Evolutionary conservation across 495 filamentous ascomycete species (phyloP).

Genomic region (Cenococcum geophilum): DNA sequence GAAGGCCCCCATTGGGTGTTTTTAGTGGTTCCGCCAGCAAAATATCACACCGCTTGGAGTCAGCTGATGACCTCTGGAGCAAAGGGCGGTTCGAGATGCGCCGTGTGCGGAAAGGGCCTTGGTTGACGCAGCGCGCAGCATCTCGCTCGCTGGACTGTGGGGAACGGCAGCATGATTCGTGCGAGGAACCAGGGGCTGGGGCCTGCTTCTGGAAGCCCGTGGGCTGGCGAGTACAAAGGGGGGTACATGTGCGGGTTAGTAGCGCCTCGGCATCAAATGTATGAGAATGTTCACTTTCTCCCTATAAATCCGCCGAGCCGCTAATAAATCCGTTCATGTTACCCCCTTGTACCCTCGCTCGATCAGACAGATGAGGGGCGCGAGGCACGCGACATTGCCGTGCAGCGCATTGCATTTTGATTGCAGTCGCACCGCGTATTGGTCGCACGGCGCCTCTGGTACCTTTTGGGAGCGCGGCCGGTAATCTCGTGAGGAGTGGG

Average conservation of each 20-base stretch:
- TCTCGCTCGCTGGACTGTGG: neutral
- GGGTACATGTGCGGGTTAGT: too few species aligned
- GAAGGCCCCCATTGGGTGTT: neutral
- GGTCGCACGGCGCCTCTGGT: neutral
- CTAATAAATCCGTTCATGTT: too few species aligned
- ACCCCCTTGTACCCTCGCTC: neutral
- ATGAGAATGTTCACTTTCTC: too few species aligned
- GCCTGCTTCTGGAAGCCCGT: constrained; percentile 4
- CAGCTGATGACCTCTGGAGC: neutral
- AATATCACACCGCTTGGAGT: constrained; percentile 8
- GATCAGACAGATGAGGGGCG: neutral
- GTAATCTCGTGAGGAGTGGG: neutral
- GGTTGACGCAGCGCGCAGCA: neutral
- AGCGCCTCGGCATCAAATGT: too few species aligned
- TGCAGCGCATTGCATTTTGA: neutral
- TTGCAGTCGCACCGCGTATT: neutral
- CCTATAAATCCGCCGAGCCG: too few species aligned
- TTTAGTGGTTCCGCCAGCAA: neutral
- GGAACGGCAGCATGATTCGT: constrained; percentile 1
- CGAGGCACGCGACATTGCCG: constrained; percentile 5
- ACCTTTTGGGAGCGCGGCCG: neutral
- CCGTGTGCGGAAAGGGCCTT: neutral
- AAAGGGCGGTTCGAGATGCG: neutral
- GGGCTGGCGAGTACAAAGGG: too few species aligned
- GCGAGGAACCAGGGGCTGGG: neutral